phyloP scores from a whole-genome alignment of 306 rosid genomes.

The Boehmeria nivea region DNA sequence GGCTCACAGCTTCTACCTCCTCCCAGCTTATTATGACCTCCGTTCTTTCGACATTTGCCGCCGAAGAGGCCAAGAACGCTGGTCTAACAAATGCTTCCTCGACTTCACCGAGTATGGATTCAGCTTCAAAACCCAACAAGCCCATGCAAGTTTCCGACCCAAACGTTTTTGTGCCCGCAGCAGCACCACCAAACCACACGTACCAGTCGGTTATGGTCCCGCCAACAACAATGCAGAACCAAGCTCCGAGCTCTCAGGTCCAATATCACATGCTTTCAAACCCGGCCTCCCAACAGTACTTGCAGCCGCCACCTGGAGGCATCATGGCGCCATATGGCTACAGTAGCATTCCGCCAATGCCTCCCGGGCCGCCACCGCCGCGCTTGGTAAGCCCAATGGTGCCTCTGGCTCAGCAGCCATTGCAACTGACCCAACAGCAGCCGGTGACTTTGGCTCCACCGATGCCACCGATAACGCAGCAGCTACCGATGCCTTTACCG shows the following conservation, averaged over 20 bases:
- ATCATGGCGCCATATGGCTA: conserved; percentile 55
- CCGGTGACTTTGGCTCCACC: conserved; percentile 23
- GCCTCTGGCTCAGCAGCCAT: conserved; percentile 40
- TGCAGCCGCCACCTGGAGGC: conserved; percentile 60
- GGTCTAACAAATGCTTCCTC: conserved; percentile 34
- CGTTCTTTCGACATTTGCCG: conserved; percentile 84
- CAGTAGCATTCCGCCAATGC: conserved; percentile 48
- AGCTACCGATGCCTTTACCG: too few relatives aligned
- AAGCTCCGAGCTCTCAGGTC: conserved; percentile 50
- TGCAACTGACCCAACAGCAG: too few relatives aligned
- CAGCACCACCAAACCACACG: conserved; percentile 40
- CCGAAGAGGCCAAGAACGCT: conserved; percentile 77
- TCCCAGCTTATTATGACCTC: conserved; percentile 87
- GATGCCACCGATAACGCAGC: conserved; percentile 29
- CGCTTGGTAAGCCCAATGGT: conserved; percentile 51
- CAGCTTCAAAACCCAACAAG: conserved; percentile 46
- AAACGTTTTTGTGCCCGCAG: conserved; percentile 43
- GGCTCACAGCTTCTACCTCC: conserved; percentile 86
- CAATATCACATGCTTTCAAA: conserved; percentile 61
- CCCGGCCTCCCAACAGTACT: conserved; percentile 58
- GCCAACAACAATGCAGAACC: conserved; percentile 44
- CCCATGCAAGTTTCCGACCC: too few relatives aligned
- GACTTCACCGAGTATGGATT: conserved; percentile 22
- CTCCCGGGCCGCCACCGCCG: conserved; percentile 44
- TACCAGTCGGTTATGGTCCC: conserved; percentile 61